Evolutionary conservation across 768 basidiomycete genomes (phyloP).

Genomic region (Agrocybe praecox): DNA sequence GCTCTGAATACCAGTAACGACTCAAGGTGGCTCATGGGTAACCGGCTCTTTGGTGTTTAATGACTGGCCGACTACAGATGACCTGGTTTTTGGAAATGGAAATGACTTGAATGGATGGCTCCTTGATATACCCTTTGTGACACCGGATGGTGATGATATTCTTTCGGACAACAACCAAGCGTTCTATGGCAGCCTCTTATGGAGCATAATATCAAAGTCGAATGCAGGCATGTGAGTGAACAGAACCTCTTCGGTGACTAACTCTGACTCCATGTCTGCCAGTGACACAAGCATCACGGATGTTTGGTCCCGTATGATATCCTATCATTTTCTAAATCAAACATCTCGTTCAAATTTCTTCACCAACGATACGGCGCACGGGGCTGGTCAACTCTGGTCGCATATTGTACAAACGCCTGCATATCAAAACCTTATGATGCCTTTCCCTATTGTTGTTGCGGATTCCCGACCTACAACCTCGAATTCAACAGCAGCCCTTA

Average conservation of each 20-base stretch:
- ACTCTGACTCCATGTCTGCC: not conserved
- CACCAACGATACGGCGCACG: slow-evolving; percentile 59
- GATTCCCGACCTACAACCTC: slow-evolving; percentile 53
- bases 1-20: not conserved
- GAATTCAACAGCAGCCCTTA: slow-evolving; percentile 39
- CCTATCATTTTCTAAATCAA: slow-evolving; percentile 75
- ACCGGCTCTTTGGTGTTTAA: slow-evolving; percentile 66
- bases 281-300: slow-evolving; percentile 71
- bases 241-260: too few species aligned
- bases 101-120: slow-evolving; percentile 52
- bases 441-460: slow-evolving; percentile 69
- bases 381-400: slow-evolving; percentile 76
- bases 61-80: slow-evolving; percentile 57
- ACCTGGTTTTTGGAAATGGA: slow-evolving; percentile 63
- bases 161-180: slow-evolving; percentile 48
- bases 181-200: slow-evolving; percentile 56
- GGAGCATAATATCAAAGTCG: slow-evolving; percentile 60
- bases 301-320: slow-evolving; percentile 64
- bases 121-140: slow-evolving; percentile 56
- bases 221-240: slow-evolving; percentile 49
- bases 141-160: slow-evolving; percentile 52
- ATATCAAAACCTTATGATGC: slow-evolving; percentile 51
- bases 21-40: slow-evolving; percentile 67
- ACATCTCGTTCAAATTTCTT: slow-evolving; percentile 63
- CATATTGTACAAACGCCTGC: slow-evolving; percentile 50